phyloP scores from a whole-genome alignment of 257 asterid genomes.

The Mitragyna speciosa region DNA sequence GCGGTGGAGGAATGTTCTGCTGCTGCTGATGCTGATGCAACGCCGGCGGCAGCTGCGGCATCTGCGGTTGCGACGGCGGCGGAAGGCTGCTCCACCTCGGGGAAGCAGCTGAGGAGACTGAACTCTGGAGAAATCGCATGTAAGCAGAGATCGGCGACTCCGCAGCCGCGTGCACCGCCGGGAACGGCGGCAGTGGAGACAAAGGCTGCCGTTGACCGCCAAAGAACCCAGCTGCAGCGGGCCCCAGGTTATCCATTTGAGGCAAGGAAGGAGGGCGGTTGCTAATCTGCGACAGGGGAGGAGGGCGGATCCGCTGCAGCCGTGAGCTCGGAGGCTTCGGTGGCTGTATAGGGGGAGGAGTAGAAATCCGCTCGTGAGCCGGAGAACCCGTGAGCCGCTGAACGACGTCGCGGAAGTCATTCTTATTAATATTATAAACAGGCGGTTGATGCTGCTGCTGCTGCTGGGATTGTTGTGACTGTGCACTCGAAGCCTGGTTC shows the following conservation, averaged over 20 bases:
- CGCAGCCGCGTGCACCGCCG: constrained; percentile 55
- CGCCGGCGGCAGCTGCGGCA: constrained; percentile 12
- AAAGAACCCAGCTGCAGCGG: constrained; percentile 20
- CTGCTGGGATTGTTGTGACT: constrained; percentile 20
- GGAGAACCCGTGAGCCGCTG: constrained; percentile 91
- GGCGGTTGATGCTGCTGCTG: constrained; percentile 67
- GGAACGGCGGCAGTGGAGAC: constrained; percentile 66
- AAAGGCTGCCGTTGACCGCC: constrained; percentile 48
- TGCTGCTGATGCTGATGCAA: constrained; percentile 6
- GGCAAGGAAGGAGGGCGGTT: constrained; percentile 47
- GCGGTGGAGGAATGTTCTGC: constrained; percentile 38
- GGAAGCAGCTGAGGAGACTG: constrained; percentile 31
- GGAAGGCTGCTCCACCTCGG: constrained; percentile 36
- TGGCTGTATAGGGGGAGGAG: constrained; percentile 50
- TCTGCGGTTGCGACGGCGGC: constrained; percentile 22
- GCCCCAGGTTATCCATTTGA: constrained; percentile 10
- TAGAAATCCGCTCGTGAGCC: constrained; percentile 56
- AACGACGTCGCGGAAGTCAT: constrained; percentile 82
- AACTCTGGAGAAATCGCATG: constrained; percentile 42
- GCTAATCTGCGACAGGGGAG: constrained; percentile 67
- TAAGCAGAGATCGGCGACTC: constrained; percentile 61
- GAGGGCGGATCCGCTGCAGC: constrained; percentile 90
- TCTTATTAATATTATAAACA: constrained; percentile 79
- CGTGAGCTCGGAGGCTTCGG: constrained; percentile 68
- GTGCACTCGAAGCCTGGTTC: constrained; percentile 5